phyloP scores from a whole-genome alignment of 2,329 filamentous ascomycete genomes.

The Aureobasidium sp. region DNA sequence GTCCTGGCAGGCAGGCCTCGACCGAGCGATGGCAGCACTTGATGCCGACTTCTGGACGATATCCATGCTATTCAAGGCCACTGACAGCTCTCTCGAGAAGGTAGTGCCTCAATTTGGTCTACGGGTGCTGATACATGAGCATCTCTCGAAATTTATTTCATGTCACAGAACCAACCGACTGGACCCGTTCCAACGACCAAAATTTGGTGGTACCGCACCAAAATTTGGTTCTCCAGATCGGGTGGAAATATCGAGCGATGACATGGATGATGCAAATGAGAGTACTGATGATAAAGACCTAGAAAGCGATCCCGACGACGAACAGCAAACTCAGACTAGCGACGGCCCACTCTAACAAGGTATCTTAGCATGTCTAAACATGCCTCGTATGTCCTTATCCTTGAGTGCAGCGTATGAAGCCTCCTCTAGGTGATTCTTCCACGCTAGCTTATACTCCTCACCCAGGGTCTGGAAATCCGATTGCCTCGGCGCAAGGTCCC shows the following conservation, averaged over 20 bases:
- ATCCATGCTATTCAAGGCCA: neutral
- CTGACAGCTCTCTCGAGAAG: neutral
- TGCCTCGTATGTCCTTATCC: neutral
- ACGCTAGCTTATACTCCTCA: neutral
- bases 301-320: neutral
- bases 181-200: neutral
- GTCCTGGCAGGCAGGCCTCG: neutral
- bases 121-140: neutral
- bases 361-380: constrained; percentile 1
- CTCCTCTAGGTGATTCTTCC: neutral
- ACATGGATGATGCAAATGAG: neutral
- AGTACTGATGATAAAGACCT: neutral
- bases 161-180: neutral
- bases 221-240: neutral
- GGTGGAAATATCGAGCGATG: neutral
- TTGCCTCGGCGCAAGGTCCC: neutral
- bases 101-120: neutral
- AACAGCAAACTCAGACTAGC: neutral
- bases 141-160: neutral
- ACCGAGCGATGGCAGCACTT: constrained; percentile 3
- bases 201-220: neutral
- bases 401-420: neutral
- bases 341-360: neutral
- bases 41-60: neutral
- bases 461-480: neutral